Percentiles rank a stretch among this genome's conserved stretches.
Evolutionary conservation across 495 filamentous ascomycete species (phyloP).

Genomic region (Bombardia bombarda): DNA sequence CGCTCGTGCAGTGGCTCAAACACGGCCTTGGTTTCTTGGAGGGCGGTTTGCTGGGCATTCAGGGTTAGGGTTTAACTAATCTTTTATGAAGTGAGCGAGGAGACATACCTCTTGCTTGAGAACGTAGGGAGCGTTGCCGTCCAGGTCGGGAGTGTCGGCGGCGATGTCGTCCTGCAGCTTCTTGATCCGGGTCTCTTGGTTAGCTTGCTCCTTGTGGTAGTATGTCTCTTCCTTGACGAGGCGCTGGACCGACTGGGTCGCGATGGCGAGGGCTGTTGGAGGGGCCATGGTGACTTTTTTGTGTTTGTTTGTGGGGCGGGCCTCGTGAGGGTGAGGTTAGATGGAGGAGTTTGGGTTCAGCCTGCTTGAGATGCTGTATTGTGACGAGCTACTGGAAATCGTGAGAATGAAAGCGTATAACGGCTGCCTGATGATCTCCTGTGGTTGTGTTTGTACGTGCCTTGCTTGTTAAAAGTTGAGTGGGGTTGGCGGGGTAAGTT

Average conservation of each 20-base stretch:
- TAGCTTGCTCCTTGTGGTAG: conserved; percentile 74
- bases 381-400: too few relatives aligned
- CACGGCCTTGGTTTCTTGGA: conserved; percentile 76
- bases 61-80: conserved; percentile 15
- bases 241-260: conserved; percentile 49
- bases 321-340: neutral
- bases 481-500: conserved; percentile 27
- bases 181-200: conserved; percentile 63
- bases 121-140: conserved; percentile 61
- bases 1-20: conserved; percentile 59
- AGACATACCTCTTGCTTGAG: conserved; percentile 73
- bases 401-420: neutral
- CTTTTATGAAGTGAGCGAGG: neutral
- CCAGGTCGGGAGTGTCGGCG: conserved; percentile 32
- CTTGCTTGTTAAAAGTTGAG: conserved; percentile 11
- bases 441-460: conserved; percentile 2
- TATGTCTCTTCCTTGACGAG: conserved; percentile 85
- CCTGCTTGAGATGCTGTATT: too few relatives aligned
- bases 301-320: neutral
- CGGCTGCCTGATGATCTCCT: neutral
- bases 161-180: conserved; percentile 51
- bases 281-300: conserved; percentile 17
- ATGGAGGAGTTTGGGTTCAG: too few relatives aligned
- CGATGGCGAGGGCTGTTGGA: conserved; percentile 22
- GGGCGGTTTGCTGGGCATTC: conserved; percentile 53